Percentiles rank a stretch among this genome's conserved stretches.
These are phyloP conservation scores for Magnusiomyces magnusii DNA, from an alignment of 1,139 yeast species.

Conservation along the genomic window DNA sequence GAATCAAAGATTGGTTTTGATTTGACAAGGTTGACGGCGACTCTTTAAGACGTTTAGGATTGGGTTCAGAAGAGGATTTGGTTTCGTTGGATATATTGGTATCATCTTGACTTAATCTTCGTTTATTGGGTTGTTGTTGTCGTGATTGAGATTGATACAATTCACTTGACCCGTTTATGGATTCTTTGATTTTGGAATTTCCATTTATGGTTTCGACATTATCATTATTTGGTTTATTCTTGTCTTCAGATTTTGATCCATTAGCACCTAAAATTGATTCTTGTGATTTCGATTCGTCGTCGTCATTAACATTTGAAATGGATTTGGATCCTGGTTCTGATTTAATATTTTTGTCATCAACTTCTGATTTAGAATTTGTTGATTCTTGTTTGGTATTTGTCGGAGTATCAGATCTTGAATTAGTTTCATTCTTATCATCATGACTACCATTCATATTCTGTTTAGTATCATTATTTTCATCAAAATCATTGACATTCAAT, in stretches of 20 bases:
- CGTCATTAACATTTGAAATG: neutral
- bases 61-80: no score
- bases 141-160: no score
- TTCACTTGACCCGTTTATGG: neutral
- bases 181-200: neutral
- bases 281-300: neutral
- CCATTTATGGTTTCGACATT: neutral
- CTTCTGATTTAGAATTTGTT: neutral
- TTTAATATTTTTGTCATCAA: neutral
- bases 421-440: neutral
- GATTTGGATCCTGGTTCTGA: neutral
- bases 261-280: neutral
- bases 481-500: neutral
- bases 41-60: neutral
- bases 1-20: no score
- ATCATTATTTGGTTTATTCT: neutral
- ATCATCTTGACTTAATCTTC: neutral
- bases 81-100: no score
- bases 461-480: neutral
- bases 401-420: slow-evolving; percentile 2
- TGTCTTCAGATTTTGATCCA: neutral
- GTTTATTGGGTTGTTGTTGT: neutral
- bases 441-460: neutral
- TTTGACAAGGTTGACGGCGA: neutral
- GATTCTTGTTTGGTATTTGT: neutral